Evolutionary conservation across 441 rosid species (phyloP).

Genomic region (Hypseocharis bilobata): DNA sequence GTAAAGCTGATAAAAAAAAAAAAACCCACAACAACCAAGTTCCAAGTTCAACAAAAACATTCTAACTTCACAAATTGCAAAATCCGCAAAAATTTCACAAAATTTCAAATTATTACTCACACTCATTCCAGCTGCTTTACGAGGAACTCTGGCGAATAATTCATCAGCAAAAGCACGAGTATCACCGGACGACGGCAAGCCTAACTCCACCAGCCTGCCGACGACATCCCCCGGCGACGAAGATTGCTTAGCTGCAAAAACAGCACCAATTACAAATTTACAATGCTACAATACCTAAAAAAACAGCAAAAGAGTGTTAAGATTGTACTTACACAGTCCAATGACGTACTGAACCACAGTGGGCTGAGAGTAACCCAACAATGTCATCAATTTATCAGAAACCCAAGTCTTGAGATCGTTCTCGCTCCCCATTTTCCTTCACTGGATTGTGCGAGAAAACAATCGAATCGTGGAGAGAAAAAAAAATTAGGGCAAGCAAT

Average conservation of each 20-base stretch:
- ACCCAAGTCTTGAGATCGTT: slow-evolving; percentile 61
- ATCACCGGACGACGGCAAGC: slow-evolving; percentile 52
- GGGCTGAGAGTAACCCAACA: slow-evolving; percentile 64
- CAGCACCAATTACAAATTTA: background rate
- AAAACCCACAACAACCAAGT: background rate
- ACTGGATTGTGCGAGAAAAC: background rate
- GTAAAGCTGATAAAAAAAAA: slow-evolving; percentile 41
- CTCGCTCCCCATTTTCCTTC: slow-evolving; percentile 49
- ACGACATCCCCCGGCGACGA: slow-evolving; percentile 51
- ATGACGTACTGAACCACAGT: slow-evolving; percentile 62
- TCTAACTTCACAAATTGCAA: background rate
- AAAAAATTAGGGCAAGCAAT: background rate
- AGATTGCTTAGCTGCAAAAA: slow-evolving; percentile 58
- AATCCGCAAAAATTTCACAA: background rate
- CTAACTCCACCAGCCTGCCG: slow-evolving; percentile 45
- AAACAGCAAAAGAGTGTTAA: background rate
- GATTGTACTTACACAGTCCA: slow-evolving; percentile 41
- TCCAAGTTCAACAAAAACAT: background rate
- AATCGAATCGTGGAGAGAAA: background rate
- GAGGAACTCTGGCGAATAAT: slow-evolving; percentile 62
- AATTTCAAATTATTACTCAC: slow-evolving; percentile 38
- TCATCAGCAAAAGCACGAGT: slow-evolving; percentile 62
- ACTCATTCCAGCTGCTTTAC: slow-evolving; percentile 40
- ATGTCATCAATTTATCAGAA: slow-evolving; percentile 62
- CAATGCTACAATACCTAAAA: background rate